Conservation (phyloP, 306 rosid genomes). For the Ziziphus jujuba region DNA sequence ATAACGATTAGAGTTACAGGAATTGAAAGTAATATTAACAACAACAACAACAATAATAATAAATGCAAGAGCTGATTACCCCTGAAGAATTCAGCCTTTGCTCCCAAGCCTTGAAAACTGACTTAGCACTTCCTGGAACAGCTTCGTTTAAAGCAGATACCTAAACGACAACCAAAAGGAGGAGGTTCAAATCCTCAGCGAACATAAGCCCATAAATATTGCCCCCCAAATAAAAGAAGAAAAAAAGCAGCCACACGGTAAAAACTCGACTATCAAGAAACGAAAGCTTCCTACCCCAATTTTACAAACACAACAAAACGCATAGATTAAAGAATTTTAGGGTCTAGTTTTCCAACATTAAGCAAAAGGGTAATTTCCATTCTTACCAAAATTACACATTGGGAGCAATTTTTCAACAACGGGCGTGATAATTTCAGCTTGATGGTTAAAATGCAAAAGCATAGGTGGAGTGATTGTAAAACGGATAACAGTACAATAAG, state of each 20-base stretch:
- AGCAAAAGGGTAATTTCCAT: not conserved
- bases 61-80: slow-evolving; percentile 44
- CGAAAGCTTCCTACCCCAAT: not conserved
- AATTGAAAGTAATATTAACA: not conserved
- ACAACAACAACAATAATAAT: not conserved
- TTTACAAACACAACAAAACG: not conserved
- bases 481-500: not conserved
- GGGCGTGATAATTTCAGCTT: not conserved
- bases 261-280: not conserved
- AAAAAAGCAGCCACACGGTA: no score
- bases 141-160: slow-evolving; percentile 93
- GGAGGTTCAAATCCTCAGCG: no score
- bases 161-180: slow-evolving; percentile 30
- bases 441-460: not conserved
- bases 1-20: not conserved
- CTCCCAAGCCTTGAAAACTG: slow-evolving; percentile 97
- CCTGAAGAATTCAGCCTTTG: slow-evolving; percentile 68
- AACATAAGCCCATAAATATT: no score
- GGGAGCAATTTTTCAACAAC: not conserved
- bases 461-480: not conserved
- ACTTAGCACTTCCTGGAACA: slow-evolving; percentile 75
- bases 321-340: not conserved
- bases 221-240: not conserved
- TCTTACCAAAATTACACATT: not conserved
- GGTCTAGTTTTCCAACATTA: not conserved